phyloP scores from a whole-genome alignment of 164 flowering plant genomes.

The Vitis amurensis region DNA sequence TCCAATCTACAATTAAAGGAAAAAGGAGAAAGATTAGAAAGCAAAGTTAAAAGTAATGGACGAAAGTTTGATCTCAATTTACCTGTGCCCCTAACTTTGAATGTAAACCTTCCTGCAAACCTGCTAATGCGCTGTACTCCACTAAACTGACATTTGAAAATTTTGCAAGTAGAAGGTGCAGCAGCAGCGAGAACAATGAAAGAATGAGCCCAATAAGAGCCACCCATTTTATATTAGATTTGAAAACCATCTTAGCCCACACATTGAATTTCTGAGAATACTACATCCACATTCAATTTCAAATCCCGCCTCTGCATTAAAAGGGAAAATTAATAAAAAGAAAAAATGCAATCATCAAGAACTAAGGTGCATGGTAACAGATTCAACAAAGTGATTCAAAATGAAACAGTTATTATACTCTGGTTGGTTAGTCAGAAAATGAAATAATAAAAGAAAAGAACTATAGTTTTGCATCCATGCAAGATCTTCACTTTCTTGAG shows the following conservation, averaged over 20 bases:
- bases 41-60: neutral
- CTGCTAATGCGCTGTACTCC: slow-evolving; percentile 34
- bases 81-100: slow-evolving; percentile 35
- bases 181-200: slow-evolving; percentile 61
- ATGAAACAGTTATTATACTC: no score
- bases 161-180: slow-evolving; percentile 77
- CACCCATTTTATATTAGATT: slow-evolving; percentile 81
- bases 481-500: no score
- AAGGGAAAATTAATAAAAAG: no score
- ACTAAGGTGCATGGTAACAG: no score
- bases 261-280: no score
- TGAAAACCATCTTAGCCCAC: slow-evolving; percentile 52
- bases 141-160: slow-evolving; percentile 50
- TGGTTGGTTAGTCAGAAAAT: no score
- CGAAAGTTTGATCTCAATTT: neutral
- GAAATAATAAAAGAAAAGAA: no score
- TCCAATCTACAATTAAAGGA: neutral
- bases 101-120: slow-evolving; percentile 45
- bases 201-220: slow-evolving; percentile 63
- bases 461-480: no score
- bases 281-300: no score
- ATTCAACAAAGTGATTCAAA: no score
- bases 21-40: neutral
- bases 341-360: no score
- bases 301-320: no score